A percentile compares a stretch with the other conserved stretches of the same genome.
These are phyloP conservation scores for Penicillium sp. DNA, from an alignment of 2,329 filamentous ascomycete genomes.

Conservation along the genomic window DNA sequence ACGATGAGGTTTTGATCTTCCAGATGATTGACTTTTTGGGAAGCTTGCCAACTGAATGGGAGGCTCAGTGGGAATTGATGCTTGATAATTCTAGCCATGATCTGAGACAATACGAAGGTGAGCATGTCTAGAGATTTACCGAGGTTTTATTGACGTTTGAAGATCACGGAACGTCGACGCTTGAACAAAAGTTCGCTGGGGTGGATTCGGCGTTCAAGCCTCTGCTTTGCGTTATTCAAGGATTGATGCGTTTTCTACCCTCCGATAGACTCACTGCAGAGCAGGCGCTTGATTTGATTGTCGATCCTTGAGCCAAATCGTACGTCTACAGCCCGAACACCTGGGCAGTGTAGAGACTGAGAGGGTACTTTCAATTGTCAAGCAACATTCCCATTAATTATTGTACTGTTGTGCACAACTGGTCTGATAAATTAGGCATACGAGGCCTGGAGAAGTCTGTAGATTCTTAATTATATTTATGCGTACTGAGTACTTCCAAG, in stretches of 20 bases:
- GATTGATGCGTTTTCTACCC: slow-evolving; percentile 25
- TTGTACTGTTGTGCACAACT: too few relatives aligned
- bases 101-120: slow-evolving; percentile 3
- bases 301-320: neutral
- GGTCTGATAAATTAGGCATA: too few relatives aligned
- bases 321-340: too few relatives aligned
- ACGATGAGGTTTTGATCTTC: slow-evolving; percentile 13
- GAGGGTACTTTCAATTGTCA: too few relatives aligned
- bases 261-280: slow-evolving; percentile 21
- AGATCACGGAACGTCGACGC: slow-evolving; percentile 10
- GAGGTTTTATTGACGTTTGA: slow-evolving; percentile 11
- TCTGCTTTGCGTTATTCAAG: slow-evolving; percentile 20
- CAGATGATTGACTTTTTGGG: slow-evolving; percentile 28
- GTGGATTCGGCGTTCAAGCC: slow-evolving; percentile 15
- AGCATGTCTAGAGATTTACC: neutral
- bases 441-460: too few relatives aligned
- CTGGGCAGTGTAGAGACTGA: too few relatives aligned
- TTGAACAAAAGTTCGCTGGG: slow-evolving; percentile 19
- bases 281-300: slow-evolving; percentile 18
- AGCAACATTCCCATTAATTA: too few relatives aligned
- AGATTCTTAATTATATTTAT: too few relatives aligned
- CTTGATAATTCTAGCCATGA: slow-evolving; percentile 1
- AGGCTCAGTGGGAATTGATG: slow-evolving; percentile 20
- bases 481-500: neutral
- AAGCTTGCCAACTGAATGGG: slow-evolving; percentile 20